Evolutionary conservation across 257 asterid species (phyloP), one percentile per base, ranked within the genome.

Genomic region (Gentiana macrophylla): DNA sequence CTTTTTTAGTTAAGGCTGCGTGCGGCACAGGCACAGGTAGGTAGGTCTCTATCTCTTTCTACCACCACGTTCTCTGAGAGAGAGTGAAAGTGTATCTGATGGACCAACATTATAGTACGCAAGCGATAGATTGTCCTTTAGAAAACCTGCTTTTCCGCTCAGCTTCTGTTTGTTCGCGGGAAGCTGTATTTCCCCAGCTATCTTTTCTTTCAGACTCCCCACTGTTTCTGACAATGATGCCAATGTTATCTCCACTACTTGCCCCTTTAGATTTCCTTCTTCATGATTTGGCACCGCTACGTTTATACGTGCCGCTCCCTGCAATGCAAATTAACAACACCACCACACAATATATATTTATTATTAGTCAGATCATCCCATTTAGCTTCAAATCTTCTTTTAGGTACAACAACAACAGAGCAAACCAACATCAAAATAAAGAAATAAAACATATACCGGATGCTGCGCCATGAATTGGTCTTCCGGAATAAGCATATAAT

Each of bases 11-110:
- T 24, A 24, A 24, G 24, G 24, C 24, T 24, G 24, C 24, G 11
- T 44, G 49, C 49, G 11, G 49, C 49, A 44, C 49, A 44, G 7
- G 24, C 24, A 24, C 24, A 24, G 24, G 24, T 24, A 24, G 24
- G 24, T 24, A 24, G 24, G 24, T 24, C 24, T 24, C 24, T 24
- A 89, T 82, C 96, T 84, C 89, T 87, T 91, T 75, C 95, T 86
- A 62, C 98, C 95, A 77, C 96, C 98, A 76, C 98, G 98, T 63
- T 91, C 98, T 72, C 96, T 82, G 37, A 86, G 88, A 66, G 98
- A 84, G 34, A 91, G 96, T 49, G 80, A 60, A 32, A 91, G 84
- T 6, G 82, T 33, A 49, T 84, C 98, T 71, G 92, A 92, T 32
- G 92, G 71, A 35, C 57, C 76, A 68, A 87, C 77, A 66, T 91